A percentile compares a stretch with the other conserved stretches of the same genome.
Conservation (phyloP, 306 rosid genomes). For the Sophora flavescens region DNA sequence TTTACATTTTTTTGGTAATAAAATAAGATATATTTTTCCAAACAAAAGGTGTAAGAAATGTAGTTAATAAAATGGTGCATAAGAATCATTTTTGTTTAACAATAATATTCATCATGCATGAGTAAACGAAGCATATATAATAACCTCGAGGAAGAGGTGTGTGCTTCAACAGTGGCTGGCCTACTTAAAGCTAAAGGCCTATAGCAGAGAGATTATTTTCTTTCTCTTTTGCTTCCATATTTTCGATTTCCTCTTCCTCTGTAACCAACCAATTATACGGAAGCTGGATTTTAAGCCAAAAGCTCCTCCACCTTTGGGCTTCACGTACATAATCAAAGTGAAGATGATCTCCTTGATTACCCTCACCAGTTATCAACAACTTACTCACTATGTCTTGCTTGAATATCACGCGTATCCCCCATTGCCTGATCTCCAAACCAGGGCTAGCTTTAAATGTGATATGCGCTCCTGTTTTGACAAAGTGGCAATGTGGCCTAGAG, state of each 20-base stretch:
- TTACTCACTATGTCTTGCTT: not conserved
- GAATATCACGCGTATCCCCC: constrained; percentile 7
- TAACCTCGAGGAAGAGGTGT: not conserved
- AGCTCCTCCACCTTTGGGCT: constrained; percentile 5
- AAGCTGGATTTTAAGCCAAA: not conserved
- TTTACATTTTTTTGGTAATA: too few species aligned
- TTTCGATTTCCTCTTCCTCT: constrained; percentile 33
- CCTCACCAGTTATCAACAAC: too few species aligned
- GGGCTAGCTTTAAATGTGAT: constrained; percentile 24
- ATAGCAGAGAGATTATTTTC: not conserved
- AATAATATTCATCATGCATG: too few species aligned
- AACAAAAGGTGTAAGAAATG: too few species aligned
- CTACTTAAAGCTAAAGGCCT: not conserved
- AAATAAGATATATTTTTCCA: too few species aligned
- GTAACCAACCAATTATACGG: constrained; percentile 6
- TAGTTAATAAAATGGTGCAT: too few species aligned
- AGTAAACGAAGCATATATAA: not conserved
- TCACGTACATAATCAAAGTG: not conserved
- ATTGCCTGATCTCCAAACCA: not conserved
- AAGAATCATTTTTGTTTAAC: too few species aligned
- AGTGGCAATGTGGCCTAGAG: constrained; percentile 23
- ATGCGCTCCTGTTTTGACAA: constrained; percentile 22
- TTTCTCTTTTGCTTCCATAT: not conserved
- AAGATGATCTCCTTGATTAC: too few species aligned
- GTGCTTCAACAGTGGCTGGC: not conserved